phyloP scores from a whole-genome alignment of 768 basidiomycete genomes.

The Suillus occidentalis region DNA sequence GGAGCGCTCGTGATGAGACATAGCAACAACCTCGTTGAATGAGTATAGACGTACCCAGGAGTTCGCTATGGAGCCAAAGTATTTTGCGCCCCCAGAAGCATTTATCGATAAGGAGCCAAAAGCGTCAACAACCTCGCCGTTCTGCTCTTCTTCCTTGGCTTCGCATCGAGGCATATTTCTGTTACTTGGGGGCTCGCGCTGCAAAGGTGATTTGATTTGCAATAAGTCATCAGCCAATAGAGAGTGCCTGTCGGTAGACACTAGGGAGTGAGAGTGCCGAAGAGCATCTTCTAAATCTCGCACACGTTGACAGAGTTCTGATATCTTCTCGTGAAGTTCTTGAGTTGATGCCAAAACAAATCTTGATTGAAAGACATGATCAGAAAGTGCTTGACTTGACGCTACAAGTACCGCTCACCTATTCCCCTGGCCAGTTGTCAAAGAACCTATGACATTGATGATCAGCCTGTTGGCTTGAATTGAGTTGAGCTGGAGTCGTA shows the following conservation, averaged over 20 bases:
- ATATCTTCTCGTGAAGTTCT: slow-evolving; percentile 81
- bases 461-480: slow-evolving; percentile 20
- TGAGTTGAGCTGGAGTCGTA: slow-evolving; percentile 34
- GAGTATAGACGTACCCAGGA: slow-evolving; percentile 57
- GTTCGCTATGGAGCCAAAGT: slow-evolving; percentile 73
- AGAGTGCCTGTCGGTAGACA: slow-evolving; percentile 62
- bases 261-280: slow-evolving; percentile 54
- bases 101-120: slow-evolving; percentile 79
- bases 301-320: slow-evolving; percentile 69
- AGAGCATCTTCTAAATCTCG: slow-evolving; percentile 76
- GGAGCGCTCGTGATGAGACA: slow-evolving; percentile 15
- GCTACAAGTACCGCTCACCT: slow-evolving; percentile 42
- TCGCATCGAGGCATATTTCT: slow-evolving; percentile 38
- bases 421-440: slow-evolving; percentile 83
- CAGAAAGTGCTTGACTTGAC: slow-evolving; percentile 1
- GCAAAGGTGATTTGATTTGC: slow-evolving; percentile 72
- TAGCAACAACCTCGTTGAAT: slow-evolving; percentile 8
- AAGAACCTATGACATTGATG: slow-evolving; percentile 50
- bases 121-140: slow-evolving; percentile 72
- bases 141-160: slow-evolving; percentile 62
- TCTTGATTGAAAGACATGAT: slow-evolving; percentile 33
- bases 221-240: slow-evolving; percentile 72
- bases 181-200: slow-evolving; percentile 55
- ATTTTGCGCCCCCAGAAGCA: slow-evolving; percentile 70
- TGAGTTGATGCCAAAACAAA: slow-evolving; percentile 81